Percentiles rank a stretch among this genome's conserved stretches.
These are phyloP conservation scores for Dioscorea cayenensis DNA, from an alignment of 116 monocot genomes.

Conservation along the genomic window DNA sequence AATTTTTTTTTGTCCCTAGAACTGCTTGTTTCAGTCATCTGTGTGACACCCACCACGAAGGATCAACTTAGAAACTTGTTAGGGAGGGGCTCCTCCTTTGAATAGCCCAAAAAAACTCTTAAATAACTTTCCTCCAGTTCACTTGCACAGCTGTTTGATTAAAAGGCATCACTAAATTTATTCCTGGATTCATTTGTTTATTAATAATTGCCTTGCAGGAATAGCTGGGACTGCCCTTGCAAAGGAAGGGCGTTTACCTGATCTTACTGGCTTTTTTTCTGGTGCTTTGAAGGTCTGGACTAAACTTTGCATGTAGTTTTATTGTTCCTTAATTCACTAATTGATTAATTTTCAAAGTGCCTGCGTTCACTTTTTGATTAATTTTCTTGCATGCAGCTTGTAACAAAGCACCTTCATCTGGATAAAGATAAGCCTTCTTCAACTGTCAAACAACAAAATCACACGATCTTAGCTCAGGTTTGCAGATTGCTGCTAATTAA, in stretches of 20 bases:
- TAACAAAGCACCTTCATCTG: slow-evolving; percentile 55
- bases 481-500: not conserved
- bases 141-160: not conserved
- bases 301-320: not conserved
- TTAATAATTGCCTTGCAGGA: slow-evolving; percentile 21
- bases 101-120: not conserved
- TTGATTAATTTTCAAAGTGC: slow-evolving; percentile 9
- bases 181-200: not conserved
- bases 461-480: slow-evolving; percentile 59
- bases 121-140: not conserved
- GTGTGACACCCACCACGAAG: too few relatives aligned
- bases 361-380: not conserved
- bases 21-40: too few relatives aligned
- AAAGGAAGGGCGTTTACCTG: slow-evolving; percentile 40
- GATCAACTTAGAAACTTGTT: too few relatives aligned
- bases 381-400: slow-evolving; percentile 20
- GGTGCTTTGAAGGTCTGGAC: slow-evolving; percentile 56
- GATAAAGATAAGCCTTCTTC: slow-evolving; percentile 38
- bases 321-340: not conserved
- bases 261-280: slow-evolving; percentile 39
- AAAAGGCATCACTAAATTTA: not conserved
- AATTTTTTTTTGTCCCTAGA: too few relatives aligned
- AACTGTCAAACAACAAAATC: slow-evolving; percentile 34
- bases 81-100: too few relatives aligned
- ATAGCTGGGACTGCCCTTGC: slow-evolving; percentile 44